Base-by-base conservation (phyloP, 306 rosid species). In the Inga oerstediana region DNA sequence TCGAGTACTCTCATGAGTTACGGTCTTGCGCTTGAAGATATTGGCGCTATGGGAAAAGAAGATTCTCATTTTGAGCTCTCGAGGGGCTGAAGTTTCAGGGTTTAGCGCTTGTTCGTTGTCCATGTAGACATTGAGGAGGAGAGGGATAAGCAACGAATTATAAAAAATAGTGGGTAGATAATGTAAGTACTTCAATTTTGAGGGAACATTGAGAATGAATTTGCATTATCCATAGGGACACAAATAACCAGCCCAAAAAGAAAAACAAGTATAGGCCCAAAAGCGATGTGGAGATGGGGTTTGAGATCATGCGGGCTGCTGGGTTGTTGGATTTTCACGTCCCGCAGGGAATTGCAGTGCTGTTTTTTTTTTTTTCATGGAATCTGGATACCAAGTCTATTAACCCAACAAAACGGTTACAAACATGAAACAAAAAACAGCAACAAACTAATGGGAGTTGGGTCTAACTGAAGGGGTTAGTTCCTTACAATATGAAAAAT, bases 51-150 rank as follows among this genome's bases (percentile, higher is more conserved):
- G 75, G 12, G 77, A 41, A 22, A 70, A 16, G 61, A 89, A 85
- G 35, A 72, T 30, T 80, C 84, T 80, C 97, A 89, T 91, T 76
- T 71, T 88, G 37, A 20, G 24, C 20, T 15, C 49, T 8, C 1
- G 49, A 62, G 86, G 66, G n/a, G 44, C 59, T 34, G 22, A 62
- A 52, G 81, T 75, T 75, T 85, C 81, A 66, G 88, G 87, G 81
- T 82, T 87, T 79, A 72, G 87, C 68, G 76, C 62, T 46, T 69
- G 32, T 1, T 78, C 49, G 69, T 56, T 56, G 16, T 37, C 5
- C 14, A 43, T 70, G 54, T 0, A 75, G 71, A 48, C 61, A 14
- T 56, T 66, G 69, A 46, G 76, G 9, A 34, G 46, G 49, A 9
- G 11, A 3, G 68, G 64, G 79, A 48, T 17, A 12, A 27, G 43